Base-by-base conservation (phyloP, 805 yeast species). In the Groenewaldozyma tartarivorans region DNA sequence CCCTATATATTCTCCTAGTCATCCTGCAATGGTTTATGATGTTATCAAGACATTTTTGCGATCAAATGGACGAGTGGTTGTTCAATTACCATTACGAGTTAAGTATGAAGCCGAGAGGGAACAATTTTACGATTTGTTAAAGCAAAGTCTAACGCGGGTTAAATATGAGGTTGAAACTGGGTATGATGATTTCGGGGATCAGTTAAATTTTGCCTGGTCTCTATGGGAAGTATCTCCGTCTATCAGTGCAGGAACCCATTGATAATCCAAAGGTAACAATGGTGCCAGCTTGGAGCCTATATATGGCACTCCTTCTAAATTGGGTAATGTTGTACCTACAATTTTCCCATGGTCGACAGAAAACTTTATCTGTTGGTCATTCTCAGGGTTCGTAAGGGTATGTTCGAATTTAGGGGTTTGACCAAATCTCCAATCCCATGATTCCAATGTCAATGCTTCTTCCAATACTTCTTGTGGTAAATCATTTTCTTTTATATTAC, bases 1-100 rank as follows among this genome's bases (percentile, higher is more conserved):
- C 58, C 96, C 96, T 0, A 77, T 90, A 2, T 90, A 92, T 57
- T 82, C 95, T 0, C 63, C 79, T 0, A 37, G 79, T 84, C 70
- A 63, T 88, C 4, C 51, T 53, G 2, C 48, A 51, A 33, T 77
- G 83, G 40, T 51, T 79, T 24, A 13, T 13, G 13, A 24, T 9
- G 13, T 24, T 7, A 13, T 24, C 13, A 13, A 24, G 13, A 24
- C 13, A 13, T 24, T 24, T 24, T 13, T 24, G 13, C 11, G 13
- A 24, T 9, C 29, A 42, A 47, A 2, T 3, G 62, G 81, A 0
- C 55, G 70, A 5, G 75, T 87, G 0, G 57, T 84, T 13, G 56
- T 90, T 5, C 87, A 87, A 57, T 63, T 92, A 11, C 97, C 97
- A 0, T 58, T 83, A 2, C 64, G 98, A 45, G 64, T 64, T 1